Base-by-base conservation (phyloP, 2,329 filamentous ascomycete genomes). In the Biscogniauxia sp. region DNA sequence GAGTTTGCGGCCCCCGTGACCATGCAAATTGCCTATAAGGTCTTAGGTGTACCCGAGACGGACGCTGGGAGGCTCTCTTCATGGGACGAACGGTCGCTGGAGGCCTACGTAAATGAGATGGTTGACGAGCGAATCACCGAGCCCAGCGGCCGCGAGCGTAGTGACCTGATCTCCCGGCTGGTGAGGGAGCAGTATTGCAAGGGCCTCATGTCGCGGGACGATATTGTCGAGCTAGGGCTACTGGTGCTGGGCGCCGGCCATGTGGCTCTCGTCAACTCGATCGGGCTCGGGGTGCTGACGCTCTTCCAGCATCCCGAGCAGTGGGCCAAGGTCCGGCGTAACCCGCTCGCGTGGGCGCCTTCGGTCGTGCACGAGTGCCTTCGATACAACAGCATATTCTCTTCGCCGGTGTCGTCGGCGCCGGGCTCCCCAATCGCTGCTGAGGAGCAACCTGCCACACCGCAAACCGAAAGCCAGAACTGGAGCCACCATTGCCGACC, bases 211-310 rank as follows among this genome's bases (percentile, higher is more conserved):
- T 52, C 57, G 2, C 23, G 54, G 52, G 54, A 62, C 45, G 59
- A 64, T 4, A 41, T 64, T 2, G 45, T 53, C 4, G 23, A 51
- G 41, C 55, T 64, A 11, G 37, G 55, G 17, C 56, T 61, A n/a
- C 20, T 64, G n/a, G n/a, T 61, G 6, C 60, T 64, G 15, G 53
- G 52, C 20, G 58, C 58, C 2, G 59, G 59, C 17, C 61, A 61
- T n/a, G 59, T 56, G n/a, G 61, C 61, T 11, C 58, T 65, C 5
- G 54, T 61, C 25, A 61, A 61, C 20, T 58, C 53, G 11, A 59
- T 65, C 32, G 54, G 61, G 3, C 61, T 65, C 1, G 63, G 55
- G 9, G 52, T 63, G 25, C 41, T 65, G 25, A 58, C 63, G 20
- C 58, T 65, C 8, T 57, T 65, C 20, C 37, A 55, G 25, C 53